Conservation (phyloP, 768 basidiomycete species). For the Plicaturopsis crispa region DNA sequence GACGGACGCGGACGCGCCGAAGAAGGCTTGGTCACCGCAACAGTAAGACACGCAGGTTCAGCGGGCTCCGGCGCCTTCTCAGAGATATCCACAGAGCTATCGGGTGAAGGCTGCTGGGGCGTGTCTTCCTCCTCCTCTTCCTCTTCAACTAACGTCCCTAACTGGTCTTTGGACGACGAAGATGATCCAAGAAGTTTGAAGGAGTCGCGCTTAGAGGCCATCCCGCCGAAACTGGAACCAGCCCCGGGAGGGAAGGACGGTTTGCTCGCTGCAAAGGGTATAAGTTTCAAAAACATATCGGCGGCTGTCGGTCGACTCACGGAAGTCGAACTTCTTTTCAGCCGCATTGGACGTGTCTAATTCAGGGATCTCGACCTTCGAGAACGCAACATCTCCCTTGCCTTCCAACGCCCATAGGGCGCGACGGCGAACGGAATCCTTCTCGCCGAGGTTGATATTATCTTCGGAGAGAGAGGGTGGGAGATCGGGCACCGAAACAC, state of each 20-base stretch:
- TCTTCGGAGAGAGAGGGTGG: constrained; percentile 55
- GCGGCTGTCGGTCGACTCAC: constrained; percentile 46
- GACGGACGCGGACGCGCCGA: constrained; percentile 56
- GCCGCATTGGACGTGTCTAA: constrained; percentile 52
- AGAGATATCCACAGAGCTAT: no score
- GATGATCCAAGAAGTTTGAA: constrained; percentile 62
- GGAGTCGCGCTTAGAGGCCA: constrained; percentile 69
- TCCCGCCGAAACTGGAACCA: constrained; percentile 30
- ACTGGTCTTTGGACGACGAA: constrained; percentile 64
- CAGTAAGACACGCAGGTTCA: constrained; percentile 18
- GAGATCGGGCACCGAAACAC: constrained; percentile 63
- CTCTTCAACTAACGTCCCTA: constrained; percentile 76
- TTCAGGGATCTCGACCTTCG: constrained; percentile 82
- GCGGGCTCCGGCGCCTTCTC: constrained; percentile 7
- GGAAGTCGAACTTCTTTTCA: constrained; percentile 54
- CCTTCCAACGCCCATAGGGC: constrained; percentile 88
- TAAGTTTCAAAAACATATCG: constrained; percentile 1
- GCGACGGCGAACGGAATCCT: constrained; percentile 72
- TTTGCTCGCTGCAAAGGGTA: constrained; percentile 44
- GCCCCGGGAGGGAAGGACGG: constrained; percentile 48
- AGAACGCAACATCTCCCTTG: constrained; percentile 60
- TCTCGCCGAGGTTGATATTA: constrained; percentile 61
- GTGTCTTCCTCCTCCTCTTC: constrained; percentile 77
- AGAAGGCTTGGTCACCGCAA: constrained; percentile 28
- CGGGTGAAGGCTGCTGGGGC: no score